Evolutionary conservation across 306 rosid genomes (phyloP).

Genomic region (Lagenaria siceraria): DNA sequence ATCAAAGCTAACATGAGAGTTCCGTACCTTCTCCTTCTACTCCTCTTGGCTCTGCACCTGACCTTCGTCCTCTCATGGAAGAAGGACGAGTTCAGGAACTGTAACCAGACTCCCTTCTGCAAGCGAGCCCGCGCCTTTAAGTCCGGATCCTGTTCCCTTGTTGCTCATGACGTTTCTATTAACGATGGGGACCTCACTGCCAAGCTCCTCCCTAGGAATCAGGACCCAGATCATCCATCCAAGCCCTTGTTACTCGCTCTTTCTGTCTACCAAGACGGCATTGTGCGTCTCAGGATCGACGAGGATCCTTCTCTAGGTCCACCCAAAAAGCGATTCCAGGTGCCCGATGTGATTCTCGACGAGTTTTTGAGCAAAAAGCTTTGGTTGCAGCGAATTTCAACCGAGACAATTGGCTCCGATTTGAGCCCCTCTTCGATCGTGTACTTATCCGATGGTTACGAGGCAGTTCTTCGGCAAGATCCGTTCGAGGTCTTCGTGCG

Average conservation of each 20-base stretch:
- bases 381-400: conserved; percentile 46
- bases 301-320: conserved; percentile 48
- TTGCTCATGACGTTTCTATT: conserved; percentile 39
- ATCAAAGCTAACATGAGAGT: conserved; percentile 22
- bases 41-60: conserved; percentile 23
- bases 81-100: conserved; percentile 78
- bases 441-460: conserved; percentile 45
- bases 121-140: conserved; percentile 67
- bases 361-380: conserved; percentile 42
- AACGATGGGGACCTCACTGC: conserved; percentile 70
- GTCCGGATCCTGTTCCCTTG: conserved; percentile 43
- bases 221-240: conserved; percentile 17
- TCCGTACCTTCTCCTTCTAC: conserved; percentile 27
- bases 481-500: conserved; percentile 84
- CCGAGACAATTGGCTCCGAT: conserved; percentile 33
- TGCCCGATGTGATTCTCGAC: conserved; percentile 62
- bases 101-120: conserved; percentile 91
- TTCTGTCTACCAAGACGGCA: conserved; percentile 47
- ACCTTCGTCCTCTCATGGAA: conserved; percentile 62
- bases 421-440: conserved; percentile 35
- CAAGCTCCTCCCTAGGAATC: conserved; percentile 29
- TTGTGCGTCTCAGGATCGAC: conserved; percentile 75
- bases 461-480: conserved; percentile 70
- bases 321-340: conserved; percentile 62
- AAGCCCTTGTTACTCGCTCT: conserved; percentile 61